Percentiles rank a stretch among this genome's conserved stretches.
phyloP scores from a whole-genome alignment of 495 filamentous ascomycete genomes.

The Parathielavia appendiculata region DNA sequence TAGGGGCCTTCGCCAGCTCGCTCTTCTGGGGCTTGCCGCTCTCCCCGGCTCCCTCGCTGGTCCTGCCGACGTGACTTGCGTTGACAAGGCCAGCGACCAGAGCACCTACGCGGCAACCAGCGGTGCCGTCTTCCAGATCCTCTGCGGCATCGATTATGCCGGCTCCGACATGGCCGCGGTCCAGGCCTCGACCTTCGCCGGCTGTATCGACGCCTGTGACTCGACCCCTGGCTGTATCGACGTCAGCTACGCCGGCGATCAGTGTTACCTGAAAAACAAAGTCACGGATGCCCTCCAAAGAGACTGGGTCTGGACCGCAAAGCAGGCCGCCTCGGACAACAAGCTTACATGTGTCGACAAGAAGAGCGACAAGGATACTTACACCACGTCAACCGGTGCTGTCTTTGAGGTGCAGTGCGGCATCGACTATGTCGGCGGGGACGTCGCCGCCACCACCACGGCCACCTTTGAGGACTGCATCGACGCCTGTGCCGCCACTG shows the following conservation, averaged over 20 bases:
- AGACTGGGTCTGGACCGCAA: neutral
- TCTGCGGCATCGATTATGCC: constrained; percentile 5
- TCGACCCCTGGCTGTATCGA: neutral
- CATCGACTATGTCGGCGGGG: neutral
- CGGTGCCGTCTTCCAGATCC: constrained; percentile 4
- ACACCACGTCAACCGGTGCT: neutral
- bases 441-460: neutral
- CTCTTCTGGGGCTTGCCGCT: neutral
- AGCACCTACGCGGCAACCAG: neutral
- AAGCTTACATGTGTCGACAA: neutral
- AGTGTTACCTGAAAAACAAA: constrained; percentile 8
- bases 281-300: neutral
- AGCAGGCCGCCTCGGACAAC: neutral
- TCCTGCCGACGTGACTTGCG: neutral
- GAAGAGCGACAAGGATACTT: constrained; percentile 2
- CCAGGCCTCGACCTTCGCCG: constrained; percentile 2
- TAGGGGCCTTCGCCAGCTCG: constrained; percentile 1
- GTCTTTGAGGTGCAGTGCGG: neutral
- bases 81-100: neutral
- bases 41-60: neutral
- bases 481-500: constrained; percentile 2
- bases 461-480: constrained; percentile 11
- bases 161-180: neutral
- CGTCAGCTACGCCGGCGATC: constrained; percentile 2
- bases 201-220: constrained; percentile 7